Base-by-base conservation (phyloP, 331 rosid species). In the Rosa hybrid region DNA sequence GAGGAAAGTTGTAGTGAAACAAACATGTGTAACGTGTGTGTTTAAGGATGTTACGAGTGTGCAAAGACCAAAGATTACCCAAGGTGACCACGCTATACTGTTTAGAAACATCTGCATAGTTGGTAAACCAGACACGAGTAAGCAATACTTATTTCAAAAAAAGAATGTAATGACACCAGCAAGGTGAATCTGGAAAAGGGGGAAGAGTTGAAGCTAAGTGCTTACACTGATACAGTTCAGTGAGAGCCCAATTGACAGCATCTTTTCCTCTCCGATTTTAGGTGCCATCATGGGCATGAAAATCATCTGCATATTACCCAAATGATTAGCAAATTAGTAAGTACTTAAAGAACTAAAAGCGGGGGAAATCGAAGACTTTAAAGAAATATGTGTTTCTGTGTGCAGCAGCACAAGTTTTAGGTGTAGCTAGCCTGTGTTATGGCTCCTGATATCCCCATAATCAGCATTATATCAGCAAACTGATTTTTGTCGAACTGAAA, bases 391-490 rank as follows among this genome's bases (percentile, higher is more conserved):
- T 30, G 13, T n/a, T 12, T 21, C 5, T 72, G 25, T 18, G 51
- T 78, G 51, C 25, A 42, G 74, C 51, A 74, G 77, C 56, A 78
- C 46, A 73, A 48, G 51, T 11, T 1, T 44, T 50, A n/a, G 57
- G 70, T 72, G 79, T 78, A 68, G 78, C 80, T 3, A 80, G 88
- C 99, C 87, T 92, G 99, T 78, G 94, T 74, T 45, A 90, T n/a
- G 50, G 98, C 83, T 44, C 87, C 93, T 75, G 92, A 83, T 78
- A 88, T 77, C 72, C 96, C 98, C 1, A 56, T 3, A 57, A 91
- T 83, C 68, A 95, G 89, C 92, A 95, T 48, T 80, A 93, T 54
- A 87, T 91, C 98, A 20, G 99, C 98, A 67, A 81, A 93, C 86
- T 95, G 96, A 84, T 89, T 81, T 81, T 91, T 95, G 81, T 75